Conservation (phyloP, 2,329 filamentous ascomycete genomes). For the Samsoniella hepiali region DNA sequence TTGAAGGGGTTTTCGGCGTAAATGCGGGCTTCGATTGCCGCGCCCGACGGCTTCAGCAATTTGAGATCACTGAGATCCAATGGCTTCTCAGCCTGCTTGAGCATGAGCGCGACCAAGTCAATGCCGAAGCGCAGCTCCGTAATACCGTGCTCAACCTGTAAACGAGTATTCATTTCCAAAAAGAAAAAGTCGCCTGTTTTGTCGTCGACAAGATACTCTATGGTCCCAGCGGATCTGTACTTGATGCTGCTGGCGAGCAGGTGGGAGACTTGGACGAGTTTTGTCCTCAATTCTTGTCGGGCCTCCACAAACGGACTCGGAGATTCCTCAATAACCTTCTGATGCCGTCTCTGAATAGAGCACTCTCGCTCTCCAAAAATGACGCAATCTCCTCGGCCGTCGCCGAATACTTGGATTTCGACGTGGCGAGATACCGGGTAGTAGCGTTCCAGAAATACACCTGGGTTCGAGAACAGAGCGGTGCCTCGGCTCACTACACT, state of each 20-base stretch:
- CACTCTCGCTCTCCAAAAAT: slow-evolving; percentile 43
- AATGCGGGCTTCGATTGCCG: slow-evolving; percentile 39
- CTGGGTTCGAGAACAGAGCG: slow-evolving; percentile 25
- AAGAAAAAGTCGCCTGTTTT: slow-evolving; percentile 37
- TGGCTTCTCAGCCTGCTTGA: slow-evolving; percentile 32
- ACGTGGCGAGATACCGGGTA: slow-evolving; percentile 39
- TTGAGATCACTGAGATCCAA: not conserved
- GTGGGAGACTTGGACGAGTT: not conserved
- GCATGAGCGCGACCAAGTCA: slow-evolving; percentile 61
- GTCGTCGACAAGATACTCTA: slow-evolving; percentile 39
- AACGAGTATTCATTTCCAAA: slow-evolving; percentile 43
- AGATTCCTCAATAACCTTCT: slow-evolving; percentile 45
- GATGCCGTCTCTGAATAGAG: slow-evolving; percentile 43
- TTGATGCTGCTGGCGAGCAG: slow-evolving; percentile 8
- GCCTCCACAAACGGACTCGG: slow-evolving; percentile 21
- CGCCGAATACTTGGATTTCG: slow-evolving; percentile 45
- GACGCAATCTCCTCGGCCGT: slow-evolving; percentile 35
- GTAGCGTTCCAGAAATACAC: slow-evolving; percentile 38
- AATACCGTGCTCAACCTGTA: slow-evolving; percentile 45
- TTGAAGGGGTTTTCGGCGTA: slow-evolving; percentile 53
- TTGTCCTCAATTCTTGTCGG: not conserved
- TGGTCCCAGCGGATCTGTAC: slow-evolving; percentile 38
- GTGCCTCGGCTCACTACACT: slow-evolving; percentile 9
- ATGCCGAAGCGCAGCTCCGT: slow-evolving; percentile 74
- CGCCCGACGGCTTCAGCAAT: slow-evolving; percentile 25